These are phyloP conservation scores for Saksenaea oblongispora DNA, from an alignment of 371 early-diverging fungal species.

Conservation along the genomic window DNA sequence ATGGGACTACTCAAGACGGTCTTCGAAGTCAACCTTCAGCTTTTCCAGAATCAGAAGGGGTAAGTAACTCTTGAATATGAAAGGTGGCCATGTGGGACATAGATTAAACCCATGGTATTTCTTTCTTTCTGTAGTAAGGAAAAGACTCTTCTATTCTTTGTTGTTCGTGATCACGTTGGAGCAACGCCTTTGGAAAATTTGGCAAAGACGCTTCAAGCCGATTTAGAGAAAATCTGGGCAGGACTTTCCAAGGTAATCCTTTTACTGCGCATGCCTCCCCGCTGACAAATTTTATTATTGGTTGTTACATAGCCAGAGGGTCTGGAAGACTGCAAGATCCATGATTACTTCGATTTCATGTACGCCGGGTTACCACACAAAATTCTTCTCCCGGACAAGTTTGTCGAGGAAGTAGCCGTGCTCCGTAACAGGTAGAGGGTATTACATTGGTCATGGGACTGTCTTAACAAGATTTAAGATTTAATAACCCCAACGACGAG, in stretches of 20 bases:
- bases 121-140: slow-evolving; percentile 47
- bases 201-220: slow-evolving; percentile 74
- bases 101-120: not conserved
- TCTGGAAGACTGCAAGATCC: slow-evolving; percentile 74
- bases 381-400: slow-evolving; percentile 79
- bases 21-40: slow-evolving; percentile 95
- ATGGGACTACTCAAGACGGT: slow-evolving; percentile 99
- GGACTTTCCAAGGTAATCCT: slow-evolving; percentile 73
- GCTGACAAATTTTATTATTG: not conserved
- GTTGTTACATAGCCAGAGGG: slow-evolving; percentile 67
- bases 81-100: not conserved
- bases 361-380: slow-evolving; percentile 95
- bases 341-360: slow-evolving; percentile 92
- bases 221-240: slow-evolving; percentile 91
- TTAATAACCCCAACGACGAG: slow-evolving; percentile 65
- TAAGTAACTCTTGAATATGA: slow-evolving; percentile 33
- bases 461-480: slow-evolving; percentile 40
- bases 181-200: slow-evolving; percentile 85
- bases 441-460: not conserved
- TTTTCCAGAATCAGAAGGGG: slow-evolving; percentile 83
- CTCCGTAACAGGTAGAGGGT: slow-evolving; percentile 66
- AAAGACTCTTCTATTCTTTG: slow-evolving; percentile 92
- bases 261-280: not conserved
- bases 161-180: slow-evolving; percentile 94
- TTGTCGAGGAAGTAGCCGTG: slow-evolving; percentile 70